These are phyloP conservation scores for Phytophthora quininea DNA, from an alignment of 352 stramenopile species.

Conservation along the genomic window DNA sequence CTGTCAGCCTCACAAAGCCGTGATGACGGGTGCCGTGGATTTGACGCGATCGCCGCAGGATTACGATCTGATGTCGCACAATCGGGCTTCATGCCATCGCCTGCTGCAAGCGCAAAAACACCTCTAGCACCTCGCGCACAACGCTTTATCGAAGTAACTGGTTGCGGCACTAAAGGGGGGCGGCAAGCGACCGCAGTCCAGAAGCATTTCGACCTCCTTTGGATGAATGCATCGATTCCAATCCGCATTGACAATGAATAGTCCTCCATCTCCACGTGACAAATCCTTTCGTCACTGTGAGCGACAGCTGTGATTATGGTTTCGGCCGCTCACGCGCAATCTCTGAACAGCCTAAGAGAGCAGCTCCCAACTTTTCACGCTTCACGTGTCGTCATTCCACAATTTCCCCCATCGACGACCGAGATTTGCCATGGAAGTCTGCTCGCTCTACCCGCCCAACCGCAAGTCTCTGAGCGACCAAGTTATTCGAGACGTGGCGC, in stretches of 20 bases:
- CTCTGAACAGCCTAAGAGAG: too few relatives aligned
- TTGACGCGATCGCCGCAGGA: not conserved
- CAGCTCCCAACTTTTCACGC: not conserved
- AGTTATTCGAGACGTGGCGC: not conserved
- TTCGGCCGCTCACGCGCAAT: too few relatives aligned
- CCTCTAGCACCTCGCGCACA: not conserved
- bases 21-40: not conserved
- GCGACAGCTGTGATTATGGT: too few relatives aligned
- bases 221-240: too few relatives aligned
- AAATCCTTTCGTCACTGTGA: too few relatives aligned
- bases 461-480: not conserved
- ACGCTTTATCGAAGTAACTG: too few relatives aligned
- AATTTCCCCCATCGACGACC: not conserved
- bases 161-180: too few relatives aligned
- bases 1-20: not conserved
- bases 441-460: slow-evolving; percentile 2
- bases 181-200: too few relatives aligned
- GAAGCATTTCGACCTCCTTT: too few relatives aligned
- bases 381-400: slow-evolving; percentile 6
- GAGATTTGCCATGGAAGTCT: not conserved
- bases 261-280: too few relatives aligned
- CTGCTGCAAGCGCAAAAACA: not conserved
- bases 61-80: not conserved
- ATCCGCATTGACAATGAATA: too few relatives aligned
- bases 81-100: not conserved